Percentiles rank a stretch among this genome's conserved stretches.
Conservation (phyloP, 208 protist genomes). For the Endotrypanum monterogeii region DNA sequence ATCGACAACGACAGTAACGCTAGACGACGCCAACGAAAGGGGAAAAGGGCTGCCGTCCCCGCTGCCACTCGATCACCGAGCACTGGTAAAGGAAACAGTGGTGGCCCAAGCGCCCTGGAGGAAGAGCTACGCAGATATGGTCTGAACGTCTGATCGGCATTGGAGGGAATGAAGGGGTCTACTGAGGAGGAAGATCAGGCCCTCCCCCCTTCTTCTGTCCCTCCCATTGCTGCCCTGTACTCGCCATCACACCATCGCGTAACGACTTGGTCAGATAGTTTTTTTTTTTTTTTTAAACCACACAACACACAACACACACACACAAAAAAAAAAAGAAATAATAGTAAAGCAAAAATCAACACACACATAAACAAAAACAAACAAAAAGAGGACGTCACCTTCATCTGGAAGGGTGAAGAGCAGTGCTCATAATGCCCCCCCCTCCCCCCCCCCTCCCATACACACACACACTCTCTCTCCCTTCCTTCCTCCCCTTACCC, state of each 20-base stretch:
- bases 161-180: background rate
- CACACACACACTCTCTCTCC: too few species aligned
- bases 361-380: too few species aligned
- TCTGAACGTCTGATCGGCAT: background rate
- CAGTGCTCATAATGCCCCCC: too few species aligned
- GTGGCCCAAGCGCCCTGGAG: slow-evolving; percentile 11
- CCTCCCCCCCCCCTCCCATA: too few species aligned
- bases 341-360: too few species aligned
- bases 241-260: background rate
- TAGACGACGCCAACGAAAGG: background rate
- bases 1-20: background rate
- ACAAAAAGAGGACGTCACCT: too few species aligned
- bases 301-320: background rate
- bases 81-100: slow-evolving; percentile 23
- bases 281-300: background rate
- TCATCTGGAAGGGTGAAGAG: too few species aligned
- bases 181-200: background rate
- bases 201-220: background rate
- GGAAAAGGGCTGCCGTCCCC: background rate
- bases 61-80: slow-evolving; percentile 1
- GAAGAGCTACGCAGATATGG: slow-evolving; percentile 27
- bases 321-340: background rate
- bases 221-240: background rate
- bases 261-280: too few species aligned
- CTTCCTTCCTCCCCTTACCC: too few species aligned